These are phyloP conservation scores for Elsinoe ampelina DNA, from an alignment of 2,329 filamentous ascomycete species.

Conservation along the genomic window DNA sequence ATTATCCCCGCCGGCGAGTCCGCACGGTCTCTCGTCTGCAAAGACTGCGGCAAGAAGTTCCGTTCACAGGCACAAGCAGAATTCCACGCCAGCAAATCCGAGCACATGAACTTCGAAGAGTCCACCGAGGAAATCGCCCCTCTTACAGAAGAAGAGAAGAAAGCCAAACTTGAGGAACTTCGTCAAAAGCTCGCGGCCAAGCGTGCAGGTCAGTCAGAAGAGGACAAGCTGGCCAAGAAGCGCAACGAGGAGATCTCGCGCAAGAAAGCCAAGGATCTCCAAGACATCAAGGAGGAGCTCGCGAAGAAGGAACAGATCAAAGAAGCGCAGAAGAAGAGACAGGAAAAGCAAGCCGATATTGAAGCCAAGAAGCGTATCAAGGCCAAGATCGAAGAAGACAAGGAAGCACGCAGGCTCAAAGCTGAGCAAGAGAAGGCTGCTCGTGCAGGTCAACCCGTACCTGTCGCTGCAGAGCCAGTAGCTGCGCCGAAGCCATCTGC, in stretches of 20 bases:
- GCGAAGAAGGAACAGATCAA: slow-evolving; percentile 84
- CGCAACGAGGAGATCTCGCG: slow-evolving; percentile 75
- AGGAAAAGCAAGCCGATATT: slow-evolving; percentile 77
- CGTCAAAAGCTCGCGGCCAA: slow-evolving; percentile 63
- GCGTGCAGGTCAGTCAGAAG: slow-evolving; percentile 54
- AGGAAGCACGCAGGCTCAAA: slow-evolving; percentile 76
- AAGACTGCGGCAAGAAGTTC: slow-evolving; percentile 90
- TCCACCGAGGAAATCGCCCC: slow-evolving; percentile 88
- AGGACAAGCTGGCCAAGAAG: slow-evolving; percentile 74
- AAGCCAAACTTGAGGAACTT: slow-evolving; percentile 65
- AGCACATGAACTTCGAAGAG: slow-evolving; percentile 84
- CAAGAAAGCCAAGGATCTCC: slow-evolving; percentile 81
- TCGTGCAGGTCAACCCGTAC: slow-evolving; percentile 25
- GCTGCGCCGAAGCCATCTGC: slow-evolving; percentile 40
- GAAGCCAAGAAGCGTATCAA: slow-evolving; percentile 83
- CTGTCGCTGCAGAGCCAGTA: slow-evolving; percentile 35
- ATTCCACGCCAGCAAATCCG: slow-evolving; percentile 85
- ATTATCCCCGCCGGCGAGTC: slow-evolving; percentile 61
- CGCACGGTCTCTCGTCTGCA: slow-evolving; percentile 79
- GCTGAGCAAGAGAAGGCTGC: slow-evolving; percentile 72
- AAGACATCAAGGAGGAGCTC: slow-evolving; percentile 84
- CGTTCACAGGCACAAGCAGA: slow-evolving; percentile 70
- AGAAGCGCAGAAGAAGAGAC: slow-evolving; percentile 74
- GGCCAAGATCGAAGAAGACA: slow-evolving; percentile 91
- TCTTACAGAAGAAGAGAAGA: slow-evolving; percentile 85